A percentile compares a stretch with the other conserved stretches of the same genome.
phyloP scores from a whole-genome alignment of 2,329 filamentous ascomycete genomes.

The Ascochyta lentis region DNA sequence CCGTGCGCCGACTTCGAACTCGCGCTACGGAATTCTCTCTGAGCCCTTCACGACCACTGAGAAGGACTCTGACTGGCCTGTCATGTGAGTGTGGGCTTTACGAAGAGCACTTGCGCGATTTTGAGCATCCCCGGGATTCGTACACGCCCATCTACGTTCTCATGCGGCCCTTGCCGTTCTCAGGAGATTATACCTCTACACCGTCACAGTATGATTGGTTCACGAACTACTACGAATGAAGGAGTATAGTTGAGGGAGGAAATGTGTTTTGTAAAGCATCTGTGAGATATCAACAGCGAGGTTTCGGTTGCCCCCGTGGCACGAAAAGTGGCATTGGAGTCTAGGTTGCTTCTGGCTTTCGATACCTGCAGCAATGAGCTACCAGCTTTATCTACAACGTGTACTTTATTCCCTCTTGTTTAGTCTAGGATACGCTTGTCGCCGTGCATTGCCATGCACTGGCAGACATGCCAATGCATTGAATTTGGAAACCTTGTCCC shows the following conservation, averaged over 20 bases:
- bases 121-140: not conserved
- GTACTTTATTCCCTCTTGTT: constrained; percentile 13
- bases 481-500: too few species aligned
- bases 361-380: constrained; percentile 10
- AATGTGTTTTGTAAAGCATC: constrained; percentile 17
- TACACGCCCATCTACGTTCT: not conserved
- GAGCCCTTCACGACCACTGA: constrained; percentile 31
- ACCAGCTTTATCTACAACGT: constrained; percentile 8
- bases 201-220: not conserved
- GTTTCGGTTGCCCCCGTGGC: constrained; percentile 4
- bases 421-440: constrained; percentile 3
- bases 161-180: not conserved
- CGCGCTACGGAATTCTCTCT: constrained; percentile 40
- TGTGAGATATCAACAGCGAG: constrained; percentile 16
- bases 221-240: not conserved
- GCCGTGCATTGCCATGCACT: not conserved
- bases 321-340: constrained; percentile 15
- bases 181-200: not conserved
- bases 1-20: constrained; percentile 30
- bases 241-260: constrained; percentile 2
- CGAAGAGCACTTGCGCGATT: not conserved
- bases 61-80: constrained; percentile 52
- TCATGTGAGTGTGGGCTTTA: constrained; percentile 35
- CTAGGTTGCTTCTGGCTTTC: constrained; percentile 1
- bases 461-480: not conserved